Base-by-base conservation (phyloP, 73 alveolate species). In the Urostyla sp. region DNA sequence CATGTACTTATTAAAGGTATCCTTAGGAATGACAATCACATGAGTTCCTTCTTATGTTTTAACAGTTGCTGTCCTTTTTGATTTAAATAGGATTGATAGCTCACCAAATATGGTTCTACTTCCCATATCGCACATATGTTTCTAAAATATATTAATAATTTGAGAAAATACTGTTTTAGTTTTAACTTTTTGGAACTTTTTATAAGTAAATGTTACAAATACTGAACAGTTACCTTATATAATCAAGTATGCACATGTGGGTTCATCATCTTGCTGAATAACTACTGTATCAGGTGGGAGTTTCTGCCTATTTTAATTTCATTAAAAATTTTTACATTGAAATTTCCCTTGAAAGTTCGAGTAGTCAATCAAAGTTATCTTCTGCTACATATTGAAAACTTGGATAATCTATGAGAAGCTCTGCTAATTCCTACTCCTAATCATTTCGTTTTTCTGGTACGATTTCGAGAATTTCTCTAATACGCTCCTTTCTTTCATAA, bases 21-120 rank as follows among this genome's bases (percentile, higher is more conserved):
- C 90, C 20, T 32, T 51, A 0, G 76, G 84, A 32, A 80, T 80
- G 1, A 23, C 16, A n/a, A 80, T 50, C 0, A 66, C 84, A 49
- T 50, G 32, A 44, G 84, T 66, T 1, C 59, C 61, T n/a, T 66
- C 90, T 34, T 18, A 26, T 11, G 90, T 20, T 66, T 63, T 36
- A 10, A 80, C 84, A 24, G 90, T 80, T 1, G 90, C 90, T 20
- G 90, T 59, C 35, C 90, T 21, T 50, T 80, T 59, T 13, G 84
- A 75, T 21, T 30, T 55, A 49, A 80, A 80, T 31, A 78, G 27
- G 6, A 78, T 51, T 13, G 89, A 59, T 2, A 78, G 60, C 27
- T 78, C 89, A 0, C 89, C 89, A 30, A 78, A 78, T 4, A 78
- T 36, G 3, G 66, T 43, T 31, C 67, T 35, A 45, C 48, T 38